Conservation (phyloP, 192 early-diverging fungal species). For the Oehlia diaphana region DNA sequence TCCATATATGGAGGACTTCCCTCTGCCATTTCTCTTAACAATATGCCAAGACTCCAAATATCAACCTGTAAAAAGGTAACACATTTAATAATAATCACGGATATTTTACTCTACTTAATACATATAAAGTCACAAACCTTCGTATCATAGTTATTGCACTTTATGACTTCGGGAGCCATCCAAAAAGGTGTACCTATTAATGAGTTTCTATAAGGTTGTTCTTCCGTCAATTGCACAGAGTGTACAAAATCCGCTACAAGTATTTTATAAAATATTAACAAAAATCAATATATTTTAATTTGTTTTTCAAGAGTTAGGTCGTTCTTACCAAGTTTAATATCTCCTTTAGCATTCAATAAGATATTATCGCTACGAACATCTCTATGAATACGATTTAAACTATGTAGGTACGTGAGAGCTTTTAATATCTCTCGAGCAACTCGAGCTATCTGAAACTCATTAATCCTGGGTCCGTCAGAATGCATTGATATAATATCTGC, state of each 20-base stretch:
- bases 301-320: background rate
- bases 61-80: slow-evolving; percentile 55
- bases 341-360: slow-evolving; percentile 73
- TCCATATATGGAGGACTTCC: slow-evolving; percentile 92
- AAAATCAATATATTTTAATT: background rate
- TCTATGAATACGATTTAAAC: slow-evolving; percentile 80
- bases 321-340: slow-evolving; percentile 74
- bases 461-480: slow-evolving; percentile 51
- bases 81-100: background rate
- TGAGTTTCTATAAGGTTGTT: slow-evolving; percentile 76
- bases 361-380: slow-evolving; percentile 94
- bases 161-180: slow-evolving; percentile 98
- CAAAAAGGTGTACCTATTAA: slow-evolving; percentile 93
- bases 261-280: slow-evolving; percentile 18
- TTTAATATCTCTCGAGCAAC: slow-evolving; percentile 82
- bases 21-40: slow-evolving; percentile 94
- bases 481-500: slow-evolving; percentile 96
- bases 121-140: slow-evolving; percentile 39
- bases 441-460: slow-evolving; percentile 90
- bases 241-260: slow-evolving; percentile 88
- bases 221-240: slow-evolving; percentile 83
- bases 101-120: background rate
- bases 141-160: slow-evolving; percentile 81
- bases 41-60: slow-evolving; percentile 92
- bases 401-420: slow-evolving; percentile 76